Evolutionary conservation across 768 basidiomycete species (phyloP), one percentile per base, ranked within the genome.

Genomic region (Suillus occidentalis): DNA sequence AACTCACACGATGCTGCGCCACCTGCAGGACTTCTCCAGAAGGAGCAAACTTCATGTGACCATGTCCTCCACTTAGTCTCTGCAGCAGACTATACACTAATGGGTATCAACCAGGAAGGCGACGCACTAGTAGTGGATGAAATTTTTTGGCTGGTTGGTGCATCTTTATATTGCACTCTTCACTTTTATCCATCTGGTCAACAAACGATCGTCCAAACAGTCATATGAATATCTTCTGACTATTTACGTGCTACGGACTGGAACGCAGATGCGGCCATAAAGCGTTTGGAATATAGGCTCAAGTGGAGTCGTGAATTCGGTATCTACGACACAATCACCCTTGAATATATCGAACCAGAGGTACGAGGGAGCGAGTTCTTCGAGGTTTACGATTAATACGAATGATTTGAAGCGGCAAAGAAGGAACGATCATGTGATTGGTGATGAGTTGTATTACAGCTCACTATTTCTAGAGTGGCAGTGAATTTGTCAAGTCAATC

Each of bases 231-330:
- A 90, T 74, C 74, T 94, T 47, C 79, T 90, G 50, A 82, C 82
- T 94, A 89, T 74, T 76, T 92, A 45, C 87, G 92, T 50, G 94
- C 94, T 2, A 82, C 85, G 0, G 95, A 94, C 67, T 92, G 92
- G 89, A 83, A 85, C 63, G 75, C 79, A 10, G 71, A 80, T n/a
- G 76, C 72, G 36, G 84, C 86, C 4, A 88, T 93, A 62, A 79
- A 82, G 43, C 82, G 92, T 18, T 75, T 94, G 2, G 90, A 94
- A 71, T 82, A 75, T 25, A 92, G 93, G 1, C 79, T 92, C 45
- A 84, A 81, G 66, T 95, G 94, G 94, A 80, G 94, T 58, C 83
- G 93, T 20, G 20, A 40, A 14, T 40, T 92, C 34, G 90, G 90
- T 14, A 68, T 95, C 22, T 87, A 92, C 67, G 85, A 89, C 68